Conservation (phyloP, 371 early-diverging fungal genomes). For the Circinella umbellata region DNA sequence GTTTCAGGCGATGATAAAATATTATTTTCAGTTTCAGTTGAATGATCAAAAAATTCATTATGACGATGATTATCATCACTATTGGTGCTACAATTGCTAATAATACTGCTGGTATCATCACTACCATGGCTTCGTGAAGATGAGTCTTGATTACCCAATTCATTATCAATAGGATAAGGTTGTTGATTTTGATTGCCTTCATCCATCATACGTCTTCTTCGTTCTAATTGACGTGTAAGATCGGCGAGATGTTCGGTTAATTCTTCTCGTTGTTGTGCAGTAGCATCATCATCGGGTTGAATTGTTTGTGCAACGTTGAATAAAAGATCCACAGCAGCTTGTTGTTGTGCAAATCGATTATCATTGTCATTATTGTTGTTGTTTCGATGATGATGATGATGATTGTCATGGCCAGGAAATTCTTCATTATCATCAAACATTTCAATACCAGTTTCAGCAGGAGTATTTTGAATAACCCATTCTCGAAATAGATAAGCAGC, state of each 20-base stretch:
- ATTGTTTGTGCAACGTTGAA: background rate
- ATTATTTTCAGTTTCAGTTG: background rate
- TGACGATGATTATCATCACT: background rate
- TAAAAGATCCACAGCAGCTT: background rate
- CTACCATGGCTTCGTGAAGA: background rate
- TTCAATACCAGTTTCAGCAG: slow-evolving; percentile 37
- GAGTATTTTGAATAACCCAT: slow-evolving; percentile 85
- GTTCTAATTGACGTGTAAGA: slow-evolving; percentile 3
- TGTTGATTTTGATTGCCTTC: background rate
- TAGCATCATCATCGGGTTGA: background rate
- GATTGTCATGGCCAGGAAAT: background rate
- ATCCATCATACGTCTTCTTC: slow-evolving; percentile 5
- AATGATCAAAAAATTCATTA: slow-evolving; percentile 1
- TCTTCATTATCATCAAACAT: slow-evolving; percentile 20
- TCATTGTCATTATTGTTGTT: background rate
- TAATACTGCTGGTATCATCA: background rate
- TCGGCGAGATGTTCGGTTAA: background rate
- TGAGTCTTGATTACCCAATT: too few species aligned
- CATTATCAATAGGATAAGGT: background rate
- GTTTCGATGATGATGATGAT: background rate
- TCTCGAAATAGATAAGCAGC: slow-evolving; percentile 83
- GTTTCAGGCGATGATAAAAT: background rate
- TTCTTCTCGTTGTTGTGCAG: slow-evolving; percentile 4
- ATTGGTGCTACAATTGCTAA: background rate
- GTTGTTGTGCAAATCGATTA: slow-evolving; percentile 9